Conservation (phyloP, 176 grass and related monocot species). For the Urochloa ruziziensis region DNA sequence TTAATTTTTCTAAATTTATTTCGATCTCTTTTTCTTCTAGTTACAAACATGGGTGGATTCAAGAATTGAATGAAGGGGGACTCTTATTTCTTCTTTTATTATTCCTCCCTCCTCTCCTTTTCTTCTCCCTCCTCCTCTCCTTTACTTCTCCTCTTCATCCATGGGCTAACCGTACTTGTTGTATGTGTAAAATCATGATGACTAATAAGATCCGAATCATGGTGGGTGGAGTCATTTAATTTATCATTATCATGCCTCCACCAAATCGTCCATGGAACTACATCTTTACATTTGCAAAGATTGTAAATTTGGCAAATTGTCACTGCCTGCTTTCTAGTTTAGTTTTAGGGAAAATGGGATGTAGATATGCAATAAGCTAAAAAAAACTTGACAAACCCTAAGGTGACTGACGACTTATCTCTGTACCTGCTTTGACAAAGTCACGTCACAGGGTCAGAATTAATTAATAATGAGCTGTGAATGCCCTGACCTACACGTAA, state of each 20-base stretch:
- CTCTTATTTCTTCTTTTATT: no score
- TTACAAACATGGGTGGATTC: no score
- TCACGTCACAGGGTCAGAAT: not conserved
- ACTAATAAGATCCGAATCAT: not conserved
- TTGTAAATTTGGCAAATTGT: not conserved
- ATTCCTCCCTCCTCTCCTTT: no score
- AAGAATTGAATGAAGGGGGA: no score
- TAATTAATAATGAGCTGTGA: not conserved
- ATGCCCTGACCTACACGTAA: conserved; percentile 12
- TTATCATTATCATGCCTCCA: not conserved
- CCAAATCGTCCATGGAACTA: not conserved
- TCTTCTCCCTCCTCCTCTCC: no score
- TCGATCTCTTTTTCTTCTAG: no score
- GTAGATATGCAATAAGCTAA: not conserved
- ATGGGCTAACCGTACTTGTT: no score
- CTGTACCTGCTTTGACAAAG: fast-evolving
- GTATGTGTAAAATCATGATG: not conserved
- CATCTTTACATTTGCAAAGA: not conserved
- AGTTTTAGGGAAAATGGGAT: not conserved
- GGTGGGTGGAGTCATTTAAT: not conserved
- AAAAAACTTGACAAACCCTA: not conserved
- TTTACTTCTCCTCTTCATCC: no score
- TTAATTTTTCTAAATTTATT: no score
- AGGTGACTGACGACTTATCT: not conserved
- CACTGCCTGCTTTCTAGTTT: not conserved